Percentiles rank a stretch among this genome's conserved stretches.
Conservation (phyloP, 192 early-diverging fungal genomes). For the Cladochytrium replicatum region DNA sequence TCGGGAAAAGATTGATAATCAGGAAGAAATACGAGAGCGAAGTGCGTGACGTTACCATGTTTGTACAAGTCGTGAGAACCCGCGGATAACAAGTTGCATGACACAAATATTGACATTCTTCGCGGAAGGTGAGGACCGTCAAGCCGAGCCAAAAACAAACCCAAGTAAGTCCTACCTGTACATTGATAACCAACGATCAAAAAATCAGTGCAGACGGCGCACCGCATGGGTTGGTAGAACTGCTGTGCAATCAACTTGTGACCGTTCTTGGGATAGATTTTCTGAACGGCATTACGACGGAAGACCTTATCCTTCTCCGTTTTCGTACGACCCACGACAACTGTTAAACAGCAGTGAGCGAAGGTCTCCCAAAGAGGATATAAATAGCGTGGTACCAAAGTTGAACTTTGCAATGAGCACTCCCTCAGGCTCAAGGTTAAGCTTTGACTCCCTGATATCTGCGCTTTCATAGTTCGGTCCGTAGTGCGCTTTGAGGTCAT, state of each 20-base stretch:
- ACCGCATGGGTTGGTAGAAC: conserved; percentile 90
- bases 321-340: conserved; percentile 8
- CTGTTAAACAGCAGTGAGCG: conserved; percentile 6
- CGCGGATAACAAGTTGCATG: too few relatives aligned
- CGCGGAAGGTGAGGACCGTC: too few relatives aligned
- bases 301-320: conserved; percentile 51
- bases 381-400: conserved; percentile 47
- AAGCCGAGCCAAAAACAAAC: too few relatives aligned
- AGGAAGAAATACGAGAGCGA: too few relatives aligned
- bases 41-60: too few relatives aligned
- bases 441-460: conserved; percentile 65
- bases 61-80: too few relatives aligned
- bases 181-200: conserved; percentile 80
- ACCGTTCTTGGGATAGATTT: conserved; percentile 57
- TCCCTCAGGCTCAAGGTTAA: conserved; percentile 90
- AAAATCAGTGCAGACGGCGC: conserved; percentile 88
- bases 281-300: conserved; percentile 32
- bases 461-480: conserved; percentile 1
- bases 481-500: conserved; percentile 48
- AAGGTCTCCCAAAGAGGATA: background rate
- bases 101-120: too few relatives aligned
- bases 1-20: background rate
- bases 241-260: conserved; percentile 80
- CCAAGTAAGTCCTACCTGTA: conserved; percentile 43
- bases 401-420: conserved; percentile 78